Base-by-base conservation (phyloP, 2,329 filamentous ascomycete genomes). In the Leptographium procerum region DNA sequence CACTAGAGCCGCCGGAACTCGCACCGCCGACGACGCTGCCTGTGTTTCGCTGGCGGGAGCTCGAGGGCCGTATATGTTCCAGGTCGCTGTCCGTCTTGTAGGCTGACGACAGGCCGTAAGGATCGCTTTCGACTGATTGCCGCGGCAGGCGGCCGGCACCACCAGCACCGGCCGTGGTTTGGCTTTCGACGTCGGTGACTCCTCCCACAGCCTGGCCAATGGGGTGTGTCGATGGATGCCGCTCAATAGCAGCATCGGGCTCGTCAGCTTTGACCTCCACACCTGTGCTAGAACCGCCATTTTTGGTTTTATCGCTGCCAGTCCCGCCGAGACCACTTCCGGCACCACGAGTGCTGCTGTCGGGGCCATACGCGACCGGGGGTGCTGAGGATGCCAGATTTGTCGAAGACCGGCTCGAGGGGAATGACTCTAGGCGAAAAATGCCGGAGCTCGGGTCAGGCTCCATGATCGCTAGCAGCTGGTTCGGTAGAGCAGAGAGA, bases 31-130 rank as follows among this genome's bases (percentile, higher is more conserved):
- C 40, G 8, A 19, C 57, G 19, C 19, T 28, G 33, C 14, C 26
- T 3, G 29, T 34, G n/a, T 19, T 34, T 8, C 89, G 85, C 73
- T 91, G 92, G 62, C 86, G 83, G 9, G 87, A 88, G 2, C 84
- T 88, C 69, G 95, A 95, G 59, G 90, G 86, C 62, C 84, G 83
- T 70, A 95, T 92, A 65, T 82, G 77, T 40, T 85, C 81, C 63
- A 96, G 83, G 69, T 96, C 89, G 22, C 79, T 81, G 33, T 84
- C 77, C 24, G 87, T 84, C 74, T 96, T 97, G 70, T 94, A 82
- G 57, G 83, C 84, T 2, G 82, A 81, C 1, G 88, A 84, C 4
- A 97, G 84, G 57, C 85, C 83, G 71, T 90, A 94, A 0, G 92
- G 92, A 66, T 97, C 92, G 66, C 83, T 87, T 63, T 85, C 83